Percentiles rank a stretch among this genome's conserved stretches.
phyloP scores from a whole-genome alignment of 805 yeast genomes.

The Candida parachauliodes region DNA sequence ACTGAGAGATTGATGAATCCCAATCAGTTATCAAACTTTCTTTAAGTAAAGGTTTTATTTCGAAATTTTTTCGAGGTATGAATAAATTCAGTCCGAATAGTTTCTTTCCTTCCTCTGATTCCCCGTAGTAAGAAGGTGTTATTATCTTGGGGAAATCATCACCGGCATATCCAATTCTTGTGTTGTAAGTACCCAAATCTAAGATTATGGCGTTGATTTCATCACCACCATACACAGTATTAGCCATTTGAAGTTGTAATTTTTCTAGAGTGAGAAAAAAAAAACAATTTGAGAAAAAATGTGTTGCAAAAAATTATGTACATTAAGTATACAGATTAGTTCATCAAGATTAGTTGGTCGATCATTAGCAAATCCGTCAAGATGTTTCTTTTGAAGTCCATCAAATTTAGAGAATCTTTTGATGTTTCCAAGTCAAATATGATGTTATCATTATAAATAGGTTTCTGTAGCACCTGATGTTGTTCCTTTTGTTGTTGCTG shows the following conservation, averaged over 20 bases:
- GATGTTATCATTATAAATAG: not conserved
- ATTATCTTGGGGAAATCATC: constrained; percentile 80
- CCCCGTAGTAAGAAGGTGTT: constrained; percentile 62
- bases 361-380: constrained; percentile 6
- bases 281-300: not conserved
- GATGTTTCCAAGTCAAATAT: constrained; percentile 3
- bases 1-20: constrained; percentile 80
- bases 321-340: too few species aligned
- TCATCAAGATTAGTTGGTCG: constrained; percentile 9
- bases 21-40: constrained; percentile 72
- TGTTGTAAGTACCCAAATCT: constrained; percentile 83
- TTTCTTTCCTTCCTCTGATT: constrained; percentile 11
- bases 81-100: constrained; percentile 42
- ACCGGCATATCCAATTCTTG: constrained; percentile 90
- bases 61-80: constrained; percentile 48
- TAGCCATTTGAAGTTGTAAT: constrained; percentile 18
- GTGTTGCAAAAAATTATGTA: not conserved
- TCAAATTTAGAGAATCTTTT: not conserved
- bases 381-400: constrained; percentile 3
- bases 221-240: constrained; percentile 46
- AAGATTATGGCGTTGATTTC: constrained; percentile 89
- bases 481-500: too few species aligned
- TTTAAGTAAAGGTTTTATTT: constrained; percentile 54
- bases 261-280: not conserved
- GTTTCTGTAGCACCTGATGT: too few species aligned